Conservation (phyloP, 2,329 filamentous ascomycete species). For the Fonsecaea pedrosoi region DNA sequence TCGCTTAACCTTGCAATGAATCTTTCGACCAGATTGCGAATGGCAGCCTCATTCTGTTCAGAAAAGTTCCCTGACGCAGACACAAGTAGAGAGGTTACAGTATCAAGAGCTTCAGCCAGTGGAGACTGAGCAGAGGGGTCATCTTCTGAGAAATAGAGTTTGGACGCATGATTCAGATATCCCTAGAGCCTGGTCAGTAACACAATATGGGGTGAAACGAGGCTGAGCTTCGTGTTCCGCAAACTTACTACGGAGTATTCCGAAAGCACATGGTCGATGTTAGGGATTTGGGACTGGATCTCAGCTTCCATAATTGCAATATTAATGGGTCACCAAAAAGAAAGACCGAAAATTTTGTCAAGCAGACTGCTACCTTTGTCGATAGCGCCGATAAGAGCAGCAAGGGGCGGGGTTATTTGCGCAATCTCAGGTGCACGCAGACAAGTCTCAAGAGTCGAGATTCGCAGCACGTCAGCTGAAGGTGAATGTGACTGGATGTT, state of each 20-base stretch:
- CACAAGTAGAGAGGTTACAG: conserved; percentile 85
- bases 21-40: conserved; percentile 84
- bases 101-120: conserved; percentile 79
- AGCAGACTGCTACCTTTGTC: not conserved
- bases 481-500: conserved; percentile 6
- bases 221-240: not conserved
- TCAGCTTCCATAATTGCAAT: conserved; percentile 75
- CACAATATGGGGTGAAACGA: conserved; percentile 8
- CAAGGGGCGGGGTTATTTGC: not conserved
- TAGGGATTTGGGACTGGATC: conserved; percentile 81
- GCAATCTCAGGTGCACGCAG: conserved; percentile 3
- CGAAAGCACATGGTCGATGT: conserved; percentile 85
- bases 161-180: conserved; percentile 92
- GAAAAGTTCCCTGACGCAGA: conserved; percentile 90
- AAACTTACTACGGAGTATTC: conserved; percentile 77
- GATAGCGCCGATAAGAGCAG: conserved; percentile 1
- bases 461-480: not conserved
- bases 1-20: conserved; percentile 84
- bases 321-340: not conserved
- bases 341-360: not conserved
- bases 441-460: not conserved
- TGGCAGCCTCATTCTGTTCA: conserved; percentile 73
- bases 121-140: conserved; percentile 75
- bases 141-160: conserved; percentile 74
- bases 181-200: conserved; percentile 56